Evolutionary conservation across 164 flowering plant species (phyloP), one percentile per base, ranked within the genome.

Genomic region (Stephania yunnanensis): DNA sequence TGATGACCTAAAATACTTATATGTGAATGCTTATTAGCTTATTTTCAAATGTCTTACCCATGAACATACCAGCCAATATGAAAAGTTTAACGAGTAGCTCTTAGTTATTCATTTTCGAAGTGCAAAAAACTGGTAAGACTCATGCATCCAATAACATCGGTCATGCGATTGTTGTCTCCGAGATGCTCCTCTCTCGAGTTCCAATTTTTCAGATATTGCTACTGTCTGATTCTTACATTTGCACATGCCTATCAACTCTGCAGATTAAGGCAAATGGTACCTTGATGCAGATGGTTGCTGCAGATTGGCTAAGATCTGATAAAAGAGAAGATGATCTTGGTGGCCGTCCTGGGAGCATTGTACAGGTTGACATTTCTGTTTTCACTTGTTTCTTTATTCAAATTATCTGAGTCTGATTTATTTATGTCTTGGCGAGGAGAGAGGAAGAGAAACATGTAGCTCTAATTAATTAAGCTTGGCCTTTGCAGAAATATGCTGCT

Each of bases 271-370:
- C 94, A 63, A 87, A 84, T 71, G 71, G 83, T 48, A 87, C 97
- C 70, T 83, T 91, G 84, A 87, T 91, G 93, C 88, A 91, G 85
- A 81, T 92, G 91, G 91, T 92, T 64, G 97, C 86, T 31, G 97
- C 92, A 7, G 97, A 94, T 80, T 94, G 96, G 97, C 77, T 94
- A 30, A 86, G 78, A 83, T 94, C 98, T 31, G 87, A 90, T 75
- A 87, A 83, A 71, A 88, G 90, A 69, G 97, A 91, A 84, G 93
- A 92, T 85, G 91, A 94, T 80, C 87, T 94, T 78, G 93, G 85
- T 69, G 82, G 93, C 50, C 94, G 97, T 64, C 84, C 87, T 53
- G 94, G 86, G 36, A 74, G 97, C 81, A 84, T 92, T 75, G 95
- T 89, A 81, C 97, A 91, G 95, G 97, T 92, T 71, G 42, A 72